Percentiles rank a stretch among this genome's conserved stretches.
phyloP scores from a whole-genome alignment of 2,329 filamentous ascomycete genomes.

The Hymenotorrendiella dingleyae region DNA sequence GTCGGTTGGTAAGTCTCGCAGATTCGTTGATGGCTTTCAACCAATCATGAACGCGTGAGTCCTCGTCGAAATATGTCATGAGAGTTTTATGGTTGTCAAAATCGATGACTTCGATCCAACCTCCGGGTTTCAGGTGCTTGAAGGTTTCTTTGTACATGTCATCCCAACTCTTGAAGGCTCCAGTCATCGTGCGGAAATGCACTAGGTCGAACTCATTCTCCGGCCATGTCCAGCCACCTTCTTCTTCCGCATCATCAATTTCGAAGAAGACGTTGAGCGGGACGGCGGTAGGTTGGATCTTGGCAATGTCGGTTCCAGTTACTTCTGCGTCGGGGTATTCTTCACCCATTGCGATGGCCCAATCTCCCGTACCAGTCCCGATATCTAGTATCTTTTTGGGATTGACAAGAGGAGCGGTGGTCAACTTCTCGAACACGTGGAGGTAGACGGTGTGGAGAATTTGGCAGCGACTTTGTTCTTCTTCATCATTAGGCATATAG shows the following conservation, averaged over 20 bases:
- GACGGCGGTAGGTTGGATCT: conserved; percentile 52
- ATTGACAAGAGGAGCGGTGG: conserved; percentile 34
- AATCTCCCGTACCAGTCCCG: conserved; percentile 57
- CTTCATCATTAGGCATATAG: conserved; percentile 29
- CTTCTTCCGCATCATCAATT: conserved; percentile 50
- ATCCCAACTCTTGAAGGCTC: conserved; percentile 51
- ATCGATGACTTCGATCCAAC: conserved; percentile 29
- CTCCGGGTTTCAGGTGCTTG: conserved; percentile 26
- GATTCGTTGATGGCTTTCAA: conserved; percentile 15
- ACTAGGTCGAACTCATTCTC: conserved; percentile 53
- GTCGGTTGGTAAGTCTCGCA: conserved; percentile 17
- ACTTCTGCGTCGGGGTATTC: conserved; percentile 43
- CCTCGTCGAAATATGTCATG: conserved; percentile 14
- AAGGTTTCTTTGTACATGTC: conserved; percentile 49
- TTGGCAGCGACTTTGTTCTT: conserved; percentile 27
- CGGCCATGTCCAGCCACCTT: conserved; percentile 44
- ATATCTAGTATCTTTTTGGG: conserved; percentile 36
- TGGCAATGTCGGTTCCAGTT: conserved; percentile 53
- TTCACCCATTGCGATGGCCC: conserved; percentile 55
- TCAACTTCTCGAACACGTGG: conserved; percentile 25
- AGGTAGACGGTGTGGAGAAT: conserved; percentile 26
- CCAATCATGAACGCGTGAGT: conserved; percentile 11
- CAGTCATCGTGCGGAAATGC: conserved; percentile 52
- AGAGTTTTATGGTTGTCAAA: conserved; percentile 23
- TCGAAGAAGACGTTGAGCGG: conserved; percentile 59